Base-by-base conservation (phyloP, 1,139 yeast species). In the Hansenula lynferdii region DNA sequence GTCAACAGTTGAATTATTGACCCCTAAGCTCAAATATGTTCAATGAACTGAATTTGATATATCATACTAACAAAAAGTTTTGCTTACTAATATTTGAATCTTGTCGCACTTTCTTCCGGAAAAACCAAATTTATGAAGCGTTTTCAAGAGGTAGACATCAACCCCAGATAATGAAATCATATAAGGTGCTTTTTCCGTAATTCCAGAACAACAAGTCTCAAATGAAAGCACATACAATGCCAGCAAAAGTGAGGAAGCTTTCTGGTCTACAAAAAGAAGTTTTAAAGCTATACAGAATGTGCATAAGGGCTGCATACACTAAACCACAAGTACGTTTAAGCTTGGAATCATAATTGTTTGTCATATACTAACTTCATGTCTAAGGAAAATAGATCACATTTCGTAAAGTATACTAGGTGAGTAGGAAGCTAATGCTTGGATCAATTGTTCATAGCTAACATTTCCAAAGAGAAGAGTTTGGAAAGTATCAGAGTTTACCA, bases 201-300 rank as follows among this genome's bases (percentile, higher is more conserved):
- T n/a, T n/a, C n/a, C n/a, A n/a, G n/a, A n/a, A n/a, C n/a, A n/a
- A n/a, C n/a, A n/a, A n/a, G 8, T 10, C 16, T 12, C 12, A 4
- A 26, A 14, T 15, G 18, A 26, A 26, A 15, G 18, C 18, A 3
- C 18, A 18, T 8, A 21, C 20, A 6, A 30, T 30, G 33, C 25
- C 33, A 12, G 24, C 33, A 6, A 48, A 39, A 52, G 49, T 48
- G 26, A 56, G 48, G 42, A 58, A 57, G 42, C 60, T 76, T 22
- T 77, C 84, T 22, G 86, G 85, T 4, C 56, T 80, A 19, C 85
- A 80, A 50, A 70, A 69, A 45, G 84, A 80, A 35, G 90, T 82
- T 3, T 61, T 83, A 10, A 74, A 70, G 43, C 63, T 83, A 15
- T 84, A 83, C 59, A 67, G 87, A 43, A 59, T 60, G 29, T 78